Evolutionary conservation across 805 yeast species (phyloP).

Genomic region (Lipomyces starkeyi): DNA sequence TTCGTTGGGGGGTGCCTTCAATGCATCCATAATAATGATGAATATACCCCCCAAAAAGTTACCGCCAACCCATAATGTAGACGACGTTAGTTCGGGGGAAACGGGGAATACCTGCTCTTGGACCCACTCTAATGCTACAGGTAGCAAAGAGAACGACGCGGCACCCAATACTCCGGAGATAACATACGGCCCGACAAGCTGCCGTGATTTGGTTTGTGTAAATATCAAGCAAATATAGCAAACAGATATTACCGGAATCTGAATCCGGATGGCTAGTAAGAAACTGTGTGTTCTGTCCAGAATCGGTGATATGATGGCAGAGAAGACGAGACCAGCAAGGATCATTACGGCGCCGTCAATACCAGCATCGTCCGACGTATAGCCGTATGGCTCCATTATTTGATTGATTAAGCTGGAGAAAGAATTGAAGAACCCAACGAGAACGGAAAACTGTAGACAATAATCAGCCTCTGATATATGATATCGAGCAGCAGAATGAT

Average conservation of each 20-base stretch:
- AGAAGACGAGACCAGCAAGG: conserved; percentile 43
- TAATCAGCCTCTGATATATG: conserved; percentile 6
- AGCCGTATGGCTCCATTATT: conserved; percentile 46
- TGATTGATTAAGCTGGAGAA: conserved; percentile 44
- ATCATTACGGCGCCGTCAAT: conserved; percentile 45
- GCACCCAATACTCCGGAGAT: conserved; percentile 45
- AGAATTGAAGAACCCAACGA: conserved; percentile 47
- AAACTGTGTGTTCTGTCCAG: conserved; percentile 43
- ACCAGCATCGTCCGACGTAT: conserved; percentile 46
- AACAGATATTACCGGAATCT: conserved; percentile 43
- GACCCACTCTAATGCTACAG: conserved; percentile 44
- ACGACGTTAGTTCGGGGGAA: conserved; percentile 44
- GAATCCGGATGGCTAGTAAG: conserved; percentile 36
- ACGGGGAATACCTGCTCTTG: conserved; percentile 47
- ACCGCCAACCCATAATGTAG: conserved; percentile 45
- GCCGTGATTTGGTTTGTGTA: conserved; percentile 41
- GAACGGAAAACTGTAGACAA: conserved; percentile 42
- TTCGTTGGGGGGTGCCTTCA: conserved; percentile 39
- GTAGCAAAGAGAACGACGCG: conserved; percentile 44
- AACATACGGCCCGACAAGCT: conserved; percentile 44
- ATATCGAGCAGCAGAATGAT: not conserved
- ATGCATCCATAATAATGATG: conserved; percentile 45
- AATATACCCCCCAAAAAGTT: conserved; percentile 46
- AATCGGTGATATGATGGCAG: conserved; percentile 44
- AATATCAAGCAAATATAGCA: conserved; percentile 45